Percentiles rank a stretch among this genome's conserved stretches.
Evolutionary conservation across 768 basidiomycete genomes (phyloP).

Genomic region (Pleurotus salmoneostramineus): DNA sequence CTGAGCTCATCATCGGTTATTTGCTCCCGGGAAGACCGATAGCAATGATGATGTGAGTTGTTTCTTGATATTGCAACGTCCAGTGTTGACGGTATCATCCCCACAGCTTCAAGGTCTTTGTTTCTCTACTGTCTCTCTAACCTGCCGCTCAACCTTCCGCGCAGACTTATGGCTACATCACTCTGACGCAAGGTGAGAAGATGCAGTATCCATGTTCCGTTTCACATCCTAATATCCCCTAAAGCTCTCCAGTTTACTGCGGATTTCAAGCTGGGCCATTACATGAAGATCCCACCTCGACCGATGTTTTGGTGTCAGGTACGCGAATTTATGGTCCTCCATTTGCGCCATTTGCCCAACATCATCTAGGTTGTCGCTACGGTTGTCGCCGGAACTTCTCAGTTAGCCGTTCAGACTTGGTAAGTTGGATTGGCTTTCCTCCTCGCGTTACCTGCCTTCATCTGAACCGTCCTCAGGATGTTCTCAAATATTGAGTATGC

Average conservation of each 20-base stretch:
- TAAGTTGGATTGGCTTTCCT: slow-evolving; percentile 14
- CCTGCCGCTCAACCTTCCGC: too few relatives aligned
- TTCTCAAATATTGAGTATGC: slow-evolving; percentile 54
- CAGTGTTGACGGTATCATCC: neutral
- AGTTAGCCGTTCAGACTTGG: slow-evolving; percentile 67
- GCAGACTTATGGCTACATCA: slow-evolving; percentile 63
- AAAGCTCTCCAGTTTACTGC: slow-evolving; percentile 63
- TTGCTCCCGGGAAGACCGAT: slow-evolving; percentile 59
- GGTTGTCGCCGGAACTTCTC: slow-evolving; percentile 59
- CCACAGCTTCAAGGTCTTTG: slow-evolving; percentile 1
- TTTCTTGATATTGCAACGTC: neutral
- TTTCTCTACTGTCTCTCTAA: neutral
- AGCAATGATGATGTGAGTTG: slow-evolving; percentile 66
- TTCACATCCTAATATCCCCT: slow-evolving; percentile 21
- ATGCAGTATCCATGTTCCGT: neutral
- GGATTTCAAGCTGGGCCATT: slow-evolving; percentile 78
- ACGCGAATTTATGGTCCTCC: neutral
- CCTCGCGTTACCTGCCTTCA: neutral
- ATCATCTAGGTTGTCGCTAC: slow-evolving; percentile 44
- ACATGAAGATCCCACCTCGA: slow-evolving; percentile 64
- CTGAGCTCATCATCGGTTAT: slow-evolving; percentile 69
- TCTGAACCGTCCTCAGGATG: slow-evolving; percentile 38
- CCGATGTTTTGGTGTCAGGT: slow-evolving; percentile 68
- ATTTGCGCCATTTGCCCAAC: neutral
- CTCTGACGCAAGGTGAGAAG: slow-evolving; percentile 46